Evolutionary conservation across 2,329 filamentous ascomycete genomes (phyloP).

Genomic region (Paramyrothecium roridum): DNA sequence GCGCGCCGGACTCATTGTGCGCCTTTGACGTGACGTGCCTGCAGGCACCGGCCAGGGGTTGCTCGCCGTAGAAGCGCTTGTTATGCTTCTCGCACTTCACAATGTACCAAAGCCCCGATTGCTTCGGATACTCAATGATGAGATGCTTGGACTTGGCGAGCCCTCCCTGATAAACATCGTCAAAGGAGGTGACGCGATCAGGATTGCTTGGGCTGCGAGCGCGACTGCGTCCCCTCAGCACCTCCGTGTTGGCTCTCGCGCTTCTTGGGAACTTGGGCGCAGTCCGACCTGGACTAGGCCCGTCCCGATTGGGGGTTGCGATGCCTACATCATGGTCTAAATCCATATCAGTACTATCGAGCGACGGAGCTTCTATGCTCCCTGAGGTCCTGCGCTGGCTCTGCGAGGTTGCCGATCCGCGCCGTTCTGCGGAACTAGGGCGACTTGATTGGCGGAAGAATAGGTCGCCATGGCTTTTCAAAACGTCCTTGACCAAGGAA

Average conservation of each 20-base stretch:
- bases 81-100: neutral
- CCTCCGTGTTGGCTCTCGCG: neutral
- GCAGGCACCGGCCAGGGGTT: neutral
- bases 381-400: neutral
- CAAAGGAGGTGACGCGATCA: neutral
- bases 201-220: neutral
- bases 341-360: no score
- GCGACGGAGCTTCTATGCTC: no score
- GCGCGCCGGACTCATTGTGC: neutral
- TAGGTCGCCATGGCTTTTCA: neutral
- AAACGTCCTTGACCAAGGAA: neutral
- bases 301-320: no score
- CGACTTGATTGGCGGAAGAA: neutral
- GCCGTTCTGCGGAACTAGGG: neutral
- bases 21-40: neutral
- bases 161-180: neutral
- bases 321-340: no score
- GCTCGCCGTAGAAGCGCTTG: neutral
- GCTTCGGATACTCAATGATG: neutral
- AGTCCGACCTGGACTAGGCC: no score
- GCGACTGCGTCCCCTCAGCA: neutral
- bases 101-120: neutral
- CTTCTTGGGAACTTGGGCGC: neutral
- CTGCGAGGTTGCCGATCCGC: neutral
- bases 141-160: neutral